These are phyloP conservation scores for Rutstroemia sp. DNA, from an alignment of 2,329 filamentous ascomycete genomes.

Conservation along the genomic window DNA sequence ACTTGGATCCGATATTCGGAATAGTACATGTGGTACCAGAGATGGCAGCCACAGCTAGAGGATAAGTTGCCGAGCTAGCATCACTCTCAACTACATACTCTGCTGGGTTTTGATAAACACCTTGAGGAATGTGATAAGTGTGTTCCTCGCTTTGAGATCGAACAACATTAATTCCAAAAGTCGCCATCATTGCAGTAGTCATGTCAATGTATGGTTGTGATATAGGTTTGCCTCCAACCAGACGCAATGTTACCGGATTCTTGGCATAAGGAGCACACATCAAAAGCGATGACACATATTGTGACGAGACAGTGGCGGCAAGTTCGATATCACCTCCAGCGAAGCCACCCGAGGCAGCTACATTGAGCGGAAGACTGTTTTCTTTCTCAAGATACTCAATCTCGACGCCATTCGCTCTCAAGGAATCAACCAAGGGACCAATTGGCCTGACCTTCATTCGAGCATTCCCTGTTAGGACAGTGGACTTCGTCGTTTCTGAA, in stretches of 20 bases:
- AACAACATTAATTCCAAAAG: constrained; percentile 78
- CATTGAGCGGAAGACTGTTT: constrained; percentile 74
- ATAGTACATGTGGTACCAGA: constrained; percentile 93
- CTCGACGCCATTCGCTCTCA: constrained; percentile 77
- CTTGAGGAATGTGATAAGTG: constrained; percentile 89
- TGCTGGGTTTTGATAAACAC: constrained; percentile 71
- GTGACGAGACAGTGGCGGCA: constrained; percentile 93
- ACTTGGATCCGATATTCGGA: constrained; percentile 88
- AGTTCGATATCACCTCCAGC: constrained; percentile 83
- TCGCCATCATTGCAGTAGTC: constrained; percentile 95
- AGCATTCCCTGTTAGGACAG: constrained; percentile 83
- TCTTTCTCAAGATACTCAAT: constrained; percentile 81
- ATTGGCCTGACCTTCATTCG: constrained; percentile 96
- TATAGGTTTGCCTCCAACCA: constrained; percentile 95
- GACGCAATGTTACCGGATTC: constrained; percentile 77
- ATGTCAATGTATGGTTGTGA: constrained; percentile 98
- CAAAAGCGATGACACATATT: constrained; percentile 93
- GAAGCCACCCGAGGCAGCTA: constrained; percentile 76
- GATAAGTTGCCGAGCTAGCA: constrained; percentile 95
- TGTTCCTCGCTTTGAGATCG: constrained; percentile 72
- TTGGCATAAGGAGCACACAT: constrained; percentile 98
- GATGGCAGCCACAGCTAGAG: constrained; percentile 87
- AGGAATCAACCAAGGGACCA: constrained; percentile 83
- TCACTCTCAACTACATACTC: constrained; percentile 94
- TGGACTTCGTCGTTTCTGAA: constrained; percentile 51